phyloP scores from a whole-genome alignment of 306 rosid genomes.

The Rosa rugosa region DNA sequence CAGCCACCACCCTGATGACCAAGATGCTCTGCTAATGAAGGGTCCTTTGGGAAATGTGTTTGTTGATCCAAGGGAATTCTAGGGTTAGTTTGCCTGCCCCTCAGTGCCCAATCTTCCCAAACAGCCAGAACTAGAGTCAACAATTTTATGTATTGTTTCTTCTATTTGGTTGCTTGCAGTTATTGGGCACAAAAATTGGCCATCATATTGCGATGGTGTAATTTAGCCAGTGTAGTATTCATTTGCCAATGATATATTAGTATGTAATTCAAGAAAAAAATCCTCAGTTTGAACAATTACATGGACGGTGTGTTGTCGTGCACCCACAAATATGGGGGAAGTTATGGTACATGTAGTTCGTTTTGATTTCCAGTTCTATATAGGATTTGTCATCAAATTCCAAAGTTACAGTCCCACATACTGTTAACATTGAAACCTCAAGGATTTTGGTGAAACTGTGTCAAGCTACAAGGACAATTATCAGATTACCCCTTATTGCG shows the following conservation, averaged over 20 bases:
- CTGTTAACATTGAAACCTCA: neutral
- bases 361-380: neutral
- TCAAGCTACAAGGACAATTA: neutral
- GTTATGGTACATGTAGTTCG: neutral
- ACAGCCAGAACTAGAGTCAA: neutral
- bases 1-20: slow-evolving; percentile 18
- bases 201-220: neutral
- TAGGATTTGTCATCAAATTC: neutral
- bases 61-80: slow-evolving; percentile 80
- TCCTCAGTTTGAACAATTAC: neutral
- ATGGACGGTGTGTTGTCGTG: neutral
- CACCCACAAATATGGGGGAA: neutral
- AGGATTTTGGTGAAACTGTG: neutral
- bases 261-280: neutral
- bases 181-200: neutral
- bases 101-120: neutral
- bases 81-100: slow-evolving; percentile 7
- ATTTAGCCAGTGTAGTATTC: neutral
- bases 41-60: slow-evolving; percentile 56
- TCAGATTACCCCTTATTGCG: neutral
- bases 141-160: neutral
- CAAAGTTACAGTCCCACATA: neutral
- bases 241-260: neutral
- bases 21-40: slow-evolving; percentile 37
- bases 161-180: neutral